These are phyloP conservation scores for Stentor coeruleus DNA, from an alignment of 73 alveolate species.

Conservation along the genomic window DNA sequence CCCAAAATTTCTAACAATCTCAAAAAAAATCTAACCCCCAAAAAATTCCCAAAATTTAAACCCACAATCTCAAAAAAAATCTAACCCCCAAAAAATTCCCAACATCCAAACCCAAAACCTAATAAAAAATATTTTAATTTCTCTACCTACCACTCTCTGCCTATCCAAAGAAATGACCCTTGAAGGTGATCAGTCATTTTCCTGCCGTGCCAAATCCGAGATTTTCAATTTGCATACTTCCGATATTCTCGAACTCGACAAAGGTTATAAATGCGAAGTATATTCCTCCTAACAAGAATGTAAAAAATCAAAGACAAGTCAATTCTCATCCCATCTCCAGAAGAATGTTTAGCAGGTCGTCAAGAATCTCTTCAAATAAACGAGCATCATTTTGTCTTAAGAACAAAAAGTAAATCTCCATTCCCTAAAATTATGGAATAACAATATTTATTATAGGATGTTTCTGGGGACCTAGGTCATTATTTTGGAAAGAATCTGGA, in stretches of 20 bases:
- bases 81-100: too few relatives aligned
- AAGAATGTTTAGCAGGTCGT: slow-evolving; percentile 39
- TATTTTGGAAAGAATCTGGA: slow-evolving; percentile 42
- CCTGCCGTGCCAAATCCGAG: not conserved
- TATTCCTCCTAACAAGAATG: not conserved
- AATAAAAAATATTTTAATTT: too few relatives aligned
- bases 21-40: too few relatives aligned
- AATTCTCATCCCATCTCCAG: not conserved
- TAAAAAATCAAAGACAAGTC: not conserved
- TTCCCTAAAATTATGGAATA: slow-evolving; percentile 31
- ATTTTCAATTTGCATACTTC: not conserved
- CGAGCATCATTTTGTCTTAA: slow-evolving; percentile 29
- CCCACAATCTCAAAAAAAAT: too few relatives aligned
- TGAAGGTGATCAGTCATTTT: slow-evolving; percentile 10
- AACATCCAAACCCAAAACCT: too few relatives aligned
- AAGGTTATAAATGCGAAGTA: slow-evolving; percentile 11
- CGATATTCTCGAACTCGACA: not conserved
- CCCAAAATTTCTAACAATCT: too few relatives aligned
- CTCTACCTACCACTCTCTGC: too few relatives aligned
- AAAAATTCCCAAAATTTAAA: too few relatives aligned
- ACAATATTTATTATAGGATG: slow-evolving; percentile 52
- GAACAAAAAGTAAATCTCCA: slow-evolving; percentile 38
- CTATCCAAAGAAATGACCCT: slow-evolving; percentile 3
- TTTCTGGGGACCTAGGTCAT: slow-evolving; percentile 52
- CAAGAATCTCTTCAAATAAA: not conserved